phyloP scores from a whole-genome alignment of 2,329 filamentous ascomycete species.

The Ophiostoma ips region DNA sequence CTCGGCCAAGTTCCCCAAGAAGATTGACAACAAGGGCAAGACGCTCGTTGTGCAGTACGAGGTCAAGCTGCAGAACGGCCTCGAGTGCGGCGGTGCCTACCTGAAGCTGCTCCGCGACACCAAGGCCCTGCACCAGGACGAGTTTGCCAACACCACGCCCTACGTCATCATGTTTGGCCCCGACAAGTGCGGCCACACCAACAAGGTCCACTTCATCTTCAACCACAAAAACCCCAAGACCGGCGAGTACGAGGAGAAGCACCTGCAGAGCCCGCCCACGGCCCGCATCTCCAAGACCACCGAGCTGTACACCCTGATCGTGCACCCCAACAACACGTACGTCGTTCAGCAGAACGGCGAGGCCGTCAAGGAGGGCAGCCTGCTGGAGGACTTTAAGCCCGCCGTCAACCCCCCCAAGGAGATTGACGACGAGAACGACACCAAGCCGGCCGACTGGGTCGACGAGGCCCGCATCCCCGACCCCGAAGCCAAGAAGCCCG shows the following conservation, averaged over 20 bases:
- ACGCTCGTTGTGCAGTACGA: slow-evolving; percentile 96
- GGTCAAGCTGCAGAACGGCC: slow-evolving; percentile 94
- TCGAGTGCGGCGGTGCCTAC: slow-evolving; percentile 97
- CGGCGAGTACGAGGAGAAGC: slow-evolving; percentile 99
- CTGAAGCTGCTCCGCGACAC: slow-evolving; percentile 98
- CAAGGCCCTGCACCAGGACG: slow-evolving; percentile 89
- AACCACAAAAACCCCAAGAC: slow-evolving; percentile 99
- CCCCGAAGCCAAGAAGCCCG: slow-evolving; percentile 87
- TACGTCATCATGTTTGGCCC: slow-evolving; percentile 99
- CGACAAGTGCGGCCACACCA: slow-evolving; percentile 97
- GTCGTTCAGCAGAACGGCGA: slow-evolving; percentile 85
- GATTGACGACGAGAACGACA: slow-evolving; percentile 88
- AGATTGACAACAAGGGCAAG: slow-evolving; percentile 95
- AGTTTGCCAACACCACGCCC: slow-evolving; percentile 93
- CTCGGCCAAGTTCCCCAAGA: slow-evolving; percentile 94
- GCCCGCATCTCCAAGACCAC: slow-evolving; percentile 85
- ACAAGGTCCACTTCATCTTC: slow-evolving; percentile 99
- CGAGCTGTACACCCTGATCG: slow-evolving; percentile 90
- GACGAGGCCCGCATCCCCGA: slow-evolving; percentile 85
- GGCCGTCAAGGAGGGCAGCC: slow-evolving; percentile 73
- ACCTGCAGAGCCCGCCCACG: slow-evolving; percentile 69
- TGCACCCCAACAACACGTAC: slow-evolving; percentile 93
- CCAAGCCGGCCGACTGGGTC: slow-evolving; percentile 92
- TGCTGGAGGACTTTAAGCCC: slow-evolving; percentile 86
- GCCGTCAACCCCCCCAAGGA: slow-evolving; percentile 89